These are phyloP conservation scores for Aureobasidium uvarum DNA, from an alignment of 2,329 filamentous ascomycete genomes.

Conservation along the genomic window DNA sequence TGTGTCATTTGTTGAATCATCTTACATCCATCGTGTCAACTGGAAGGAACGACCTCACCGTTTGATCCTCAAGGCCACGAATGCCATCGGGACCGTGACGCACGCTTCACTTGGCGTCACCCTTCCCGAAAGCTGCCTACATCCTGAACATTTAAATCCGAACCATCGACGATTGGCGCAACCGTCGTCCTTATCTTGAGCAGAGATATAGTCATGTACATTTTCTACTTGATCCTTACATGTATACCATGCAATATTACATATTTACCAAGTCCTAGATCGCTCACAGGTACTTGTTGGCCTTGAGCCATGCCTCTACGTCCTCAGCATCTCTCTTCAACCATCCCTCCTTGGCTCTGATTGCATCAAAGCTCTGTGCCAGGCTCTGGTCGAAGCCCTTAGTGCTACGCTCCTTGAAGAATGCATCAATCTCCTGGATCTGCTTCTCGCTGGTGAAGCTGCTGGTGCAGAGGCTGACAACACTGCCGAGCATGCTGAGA, in stretches of 20 bases:
- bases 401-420: constrained; percentile 79
- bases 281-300: constrained; percentile 58
- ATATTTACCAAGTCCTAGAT: background rate
- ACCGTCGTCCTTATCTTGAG: background rate
- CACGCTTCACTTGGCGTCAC: constrained; percentile 15
- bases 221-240: background rate
- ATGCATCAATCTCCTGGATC: constrained; percentile 70
- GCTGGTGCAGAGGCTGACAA: constrained; percentile 78
- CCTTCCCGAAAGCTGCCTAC: background rate
- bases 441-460: constrained; percentile 77
- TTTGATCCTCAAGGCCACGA: constrained; percentile 5
- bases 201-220: background rate
- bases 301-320: constrained; percentile 69
- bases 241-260: constrained; percentile 6
- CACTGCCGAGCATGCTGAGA: constrained; percentile 77
- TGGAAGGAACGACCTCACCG: background rate
- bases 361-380: constrained; percentile 83
- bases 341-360: constrained; percentile 83
- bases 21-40: constrained; percentile 1
- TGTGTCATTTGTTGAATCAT: constrained; percentile 7
- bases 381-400: constrained; percentile 85
- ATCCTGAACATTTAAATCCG: background rate
- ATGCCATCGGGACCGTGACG: constrained; percentile 12
- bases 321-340: constrained; percentile 72
- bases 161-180: background rate